Percentiles rank a stretch among this genome's conserved stretches.
phyloP scores from a whole-genome alignment of 257 asterid genomes.

The Solanum ossicruentum region DNA sequence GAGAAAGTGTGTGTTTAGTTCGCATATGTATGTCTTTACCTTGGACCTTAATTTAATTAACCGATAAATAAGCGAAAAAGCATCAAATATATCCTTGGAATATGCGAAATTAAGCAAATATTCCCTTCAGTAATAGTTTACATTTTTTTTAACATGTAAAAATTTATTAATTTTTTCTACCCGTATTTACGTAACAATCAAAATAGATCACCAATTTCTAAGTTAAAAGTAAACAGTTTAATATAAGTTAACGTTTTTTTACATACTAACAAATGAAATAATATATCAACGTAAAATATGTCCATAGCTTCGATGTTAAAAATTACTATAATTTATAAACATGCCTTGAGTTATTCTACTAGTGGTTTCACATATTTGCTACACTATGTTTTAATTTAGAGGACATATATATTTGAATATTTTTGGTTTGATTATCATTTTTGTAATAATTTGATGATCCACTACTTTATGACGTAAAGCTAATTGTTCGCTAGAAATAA shows the following conservation, averaged over 20 bases:
- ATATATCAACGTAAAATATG: neutral
- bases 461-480: neutral
- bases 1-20: neutral
- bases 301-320: neutral
- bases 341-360: neutral
- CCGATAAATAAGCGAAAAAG: neutral
- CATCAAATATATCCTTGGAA: neutral
- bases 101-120: neutral
- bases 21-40: neutral
- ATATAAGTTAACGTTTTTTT: neutral
- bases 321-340: neutral
- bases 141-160: neutral
- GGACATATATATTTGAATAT: neutral
- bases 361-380: neutral
- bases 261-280: neutral
- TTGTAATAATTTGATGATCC: neutral
- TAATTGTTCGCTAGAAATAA: neutral
- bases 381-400: neutral
- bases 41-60: neutral
- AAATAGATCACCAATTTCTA: neutral
- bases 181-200: neutral
- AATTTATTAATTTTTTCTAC: neutral
- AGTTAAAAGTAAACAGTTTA: neutral
- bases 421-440: neutral
- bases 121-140: neutral